Evolutionary conservation across 257 asterid species (phyloP).

Genomic region (Scutellaria galericulata): DNA sequence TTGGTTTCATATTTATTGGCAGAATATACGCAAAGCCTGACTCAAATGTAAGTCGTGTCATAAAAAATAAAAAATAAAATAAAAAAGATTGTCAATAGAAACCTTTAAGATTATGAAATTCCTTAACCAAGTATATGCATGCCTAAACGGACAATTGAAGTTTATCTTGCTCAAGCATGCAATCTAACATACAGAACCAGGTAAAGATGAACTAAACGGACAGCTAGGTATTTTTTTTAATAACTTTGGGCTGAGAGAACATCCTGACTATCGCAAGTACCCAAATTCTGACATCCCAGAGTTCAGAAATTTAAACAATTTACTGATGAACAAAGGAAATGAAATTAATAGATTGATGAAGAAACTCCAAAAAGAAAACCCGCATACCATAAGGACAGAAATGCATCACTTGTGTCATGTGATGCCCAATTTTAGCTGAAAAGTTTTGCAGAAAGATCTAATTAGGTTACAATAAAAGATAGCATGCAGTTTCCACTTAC

Average conservation of each 20-base stretch:
- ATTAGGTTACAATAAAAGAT: neutral
- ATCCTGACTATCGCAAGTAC: neutral
- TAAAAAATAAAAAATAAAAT: neutral
- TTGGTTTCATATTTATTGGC: conserved; percentile 10
- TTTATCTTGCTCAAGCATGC: neutral
- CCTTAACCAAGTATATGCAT: conserved; percentile 9
- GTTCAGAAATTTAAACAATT: conserved; percentile 5
- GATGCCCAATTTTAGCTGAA: neutral
- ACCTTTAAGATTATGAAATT: conserved; percentile 14
- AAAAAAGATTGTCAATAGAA: neutral
- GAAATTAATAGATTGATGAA: neutral
- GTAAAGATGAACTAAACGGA: neutral
- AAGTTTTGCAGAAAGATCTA: conserved; percentile 17
- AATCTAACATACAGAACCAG: neutral
- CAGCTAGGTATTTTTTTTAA: neutral
- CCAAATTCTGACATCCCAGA: conserved; percentile 10
- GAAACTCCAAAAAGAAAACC: conserved; percentile 22
- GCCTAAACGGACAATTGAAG: neutral
- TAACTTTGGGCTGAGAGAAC: neutral
- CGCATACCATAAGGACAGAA: neutral
- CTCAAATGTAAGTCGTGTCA: conserved; percentile 13
- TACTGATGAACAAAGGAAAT: neutral
- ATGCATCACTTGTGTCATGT: neutral
- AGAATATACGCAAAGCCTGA: neutral
- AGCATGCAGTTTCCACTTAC: neutral